Evolutionary conservation across 805 yeast species (phyloP), one percentile per base, ranked within the genome.

Genomic region (Ogataea pini): DNA sequence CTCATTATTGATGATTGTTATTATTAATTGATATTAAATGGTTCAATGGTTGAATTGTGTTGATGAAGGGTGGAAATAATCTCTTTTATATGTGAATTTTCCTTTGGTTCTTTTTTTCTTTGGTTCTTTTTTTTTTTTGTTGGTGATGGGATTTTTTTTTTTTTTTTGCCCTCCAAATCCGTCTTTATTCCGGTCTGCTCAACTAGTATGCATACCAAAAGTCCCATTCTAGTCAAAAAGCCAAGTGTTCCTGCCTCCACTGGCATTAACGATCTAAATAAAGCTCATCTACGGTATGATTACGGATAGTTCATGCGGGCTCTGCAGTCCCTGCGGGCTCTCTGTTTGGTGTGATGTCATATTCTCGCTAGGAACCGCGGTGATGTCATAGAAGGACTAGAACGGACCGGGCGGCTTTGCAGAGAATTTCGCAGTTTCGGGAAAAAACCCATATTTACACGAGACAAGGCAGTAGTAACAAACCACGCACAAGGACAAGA

Each of bases 1-100:
- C 61, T 49, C 62, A 59, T 60, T 6, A 14, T 38, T 17, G 18
- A 17, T 36, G 4, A 10, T 4, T 28, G 31, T 12, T 28, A 24
- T 33, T 7, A 16, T 33, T 33, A 14, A 14, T 14, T 33, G 36
- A 6, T 32, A 32, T n/a, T 32, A 28, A 14, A 29, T 29, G 16
- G 7, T 29, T 14, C 4, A 29, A 6, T 29, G 36, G 6, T 32
- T 13, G 36, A 14, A 16, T 17, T 32, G n/a, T 28, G 13, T 28
- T 13, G 9, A 28, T 12, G 14, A 28, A 12, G 8, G 36, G 33
- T 29, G 36, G 36, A 32, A 32, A 32, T n/a, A 4, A 6, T 32
- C 18, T 14, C 20, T 17, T 32, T 32, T 32, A 32, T 32, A 32
- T 14, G 3, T 32, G 10, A 29, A 29, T 14, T 29, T 29, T 29